Evolutionary conservation across 1,284 basidiomycete genomes (phyloP), one percentile per base, ranked within the genome.

Genomic region (Wallemia mellicola): DNA sequence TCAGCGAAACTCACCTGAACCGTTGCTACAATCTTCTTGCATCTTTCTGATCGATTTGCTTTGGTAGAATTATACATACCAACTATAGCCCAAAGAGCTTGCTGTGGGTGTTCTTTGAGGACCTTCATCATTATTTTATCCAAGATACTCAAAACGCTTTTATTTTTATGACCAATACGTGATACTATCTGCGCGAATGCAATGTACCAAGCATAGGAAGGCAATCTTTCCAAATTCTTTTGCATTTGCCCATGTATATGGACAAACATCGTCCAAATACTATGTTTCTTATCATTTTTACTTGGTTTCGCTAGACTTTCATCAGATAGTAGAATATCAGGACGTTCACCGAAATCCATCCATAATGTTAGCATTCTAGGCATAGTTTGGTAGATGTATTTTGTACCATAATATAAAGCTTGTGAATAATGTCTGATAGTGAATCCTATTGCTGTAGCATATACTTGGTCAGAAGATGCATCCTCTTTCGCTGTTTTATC

Each of bases 141-240:
- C 19, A 99, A 71, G 17, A 80, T 71, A 0, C 69, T 68, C 67
- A 79, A 83, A 1, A 91, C 82, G 1, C 74, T 74, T n/a, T 71
- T 66, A 65, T 86, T 83, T 19, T 71, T 72, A 65, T 96, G 87
- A 22, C 82, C 83, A 30, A 99, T 83, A 9, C 94, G 80, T 25
- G 94, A 98, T 11, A 94, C 86, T 61, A 98, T 84, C 73, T 98
- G 94, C 5, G 94, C 89, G 64, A 96, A 89, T 0, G 91, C 91
- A 0, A 86, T 92, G 64, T 84, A 84, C 86, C 91, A 98, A 22
- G 14, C 9, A 48, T 48, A 48, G 3, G 38, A 48, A 7, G 38
- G 38, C 14, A 15, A 48, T n/a, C 38, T 11, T 22, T 48, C 38
- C 14, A 15, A n/a, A 22, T 48, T 48, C 19, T 48, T 48, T 11